Percentiles rank a stretch among this genome's conserved stretches.
phyloP scores from a whole-genome alignment of 2,329 filamentous ascomycete genomes.

The Phialophora verrucosa region DNA sequence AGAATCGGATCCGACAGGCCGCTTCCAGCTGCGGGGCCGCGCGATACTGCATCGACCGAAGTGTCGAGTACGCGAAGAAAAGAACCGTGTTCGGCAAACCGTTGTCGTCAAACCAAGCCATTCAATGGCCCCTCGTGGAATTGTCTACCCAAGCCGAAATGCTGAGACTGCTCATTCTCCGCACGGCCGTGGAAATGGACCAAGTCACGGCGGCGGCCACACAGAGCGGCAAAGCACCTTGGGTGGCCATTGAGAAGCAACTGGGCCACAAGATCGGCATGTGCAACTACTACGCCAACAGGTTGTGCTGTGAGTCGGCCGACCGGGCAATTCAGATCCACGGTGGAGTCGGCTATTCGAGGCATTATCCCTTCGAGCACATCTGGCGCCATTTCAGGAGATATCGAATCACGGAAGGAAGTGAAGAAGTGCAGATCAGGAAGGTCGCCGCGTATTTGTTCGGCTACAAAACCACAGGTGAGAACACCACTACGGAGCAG shows the following conservation, averaged over 20 bases:
- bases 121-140: conserved; percentile 69
- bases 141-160: conserved; percentile 67
- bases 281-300: conserved; percentile 71
- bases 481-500: conserved; percentile 43
- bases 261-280: conserved; percentile 68
- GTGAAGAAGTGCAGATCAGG: conserved; percentile 70
- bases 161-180: conserved; percentile 65
- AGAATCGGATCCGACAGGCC: conserved; percentile 70
- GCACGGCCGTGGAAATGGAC: conserved; percentile 68
- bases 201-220: conserved; percentile 41
- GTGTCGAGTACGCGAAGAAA: conserved; percentile 61
- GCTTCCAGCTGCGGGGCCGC: conserved; percentile 65
- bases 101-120: conserved; percentile 65
- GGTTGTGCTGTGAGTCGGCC: conserved; percentile 65
- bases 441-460: conserved; percentile 67
- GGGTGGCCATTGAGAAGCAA: conserved; percentile 61
- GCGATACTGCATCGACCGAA: conserved; percentile 64
- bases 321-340: conserved; percentile 68
- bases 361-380: conserved; percentile 67
- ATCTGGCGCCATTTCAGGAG: conserved; percentile 69
- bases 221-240: conserved; percentile 46
- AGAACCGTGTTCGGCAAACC: conserved; percentile 63
- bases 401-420: conserved; percentile 68
- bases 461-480: conserved; percentile 49
- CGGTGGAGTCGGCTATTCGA: conserved; percentile 64